Conservation (phyloP, 768 basidiomycete species). For the Cystobasidium onofrii region DNA sequence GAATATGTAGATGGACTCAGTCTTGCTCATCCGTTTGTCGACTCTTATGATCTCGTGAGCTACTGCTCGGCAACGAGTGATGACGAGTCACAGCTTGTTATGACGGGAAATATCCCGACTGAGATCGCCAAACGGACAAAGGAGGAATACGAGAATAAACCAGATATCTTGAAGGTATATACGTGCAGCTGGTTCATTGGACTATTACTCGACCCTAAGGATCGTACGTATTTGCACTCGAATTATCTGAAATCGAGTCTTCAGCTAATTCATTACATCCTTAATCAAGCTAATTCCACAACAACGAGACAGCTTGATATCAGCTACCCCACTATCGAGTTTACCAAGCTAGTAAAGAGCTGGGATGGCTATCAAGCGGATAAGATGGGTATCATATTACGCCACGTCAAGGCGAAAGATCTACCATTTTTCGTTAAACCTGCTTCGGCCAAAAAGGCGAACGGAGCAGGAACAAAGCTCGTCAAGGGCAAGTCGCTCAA, state of each 20-base stretch:
- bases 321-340: conserved; percentile 91
- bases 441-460: neutral
- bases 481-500: conserved; percentile 26
- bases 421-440: neutral
- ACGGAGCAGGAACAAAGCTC: neutral
- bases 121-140: conserved; percentile 63
- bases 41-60: conserved; percentile 79
- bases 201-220: conserved; percentile 79
- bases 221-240: conserved; percentile 52
- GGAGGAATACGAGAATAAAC: conserved; percentile 60
- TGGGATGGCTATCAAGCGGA: conserved; percentile 92
- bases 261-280: neutral
- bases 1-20: conserved; percentile 88
- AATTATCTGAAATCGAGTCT: neutral
- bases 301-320: conserved; percentile 73
- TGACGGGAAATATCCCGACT: conserved; percentile 75
- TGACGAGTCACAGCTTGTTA: conserved; percentile 78
- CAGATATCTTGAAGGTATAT: conserved; percentile 54
- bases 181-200: conserved; percentile 99
- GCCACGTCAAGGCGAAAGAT: conserved; percentile 79
- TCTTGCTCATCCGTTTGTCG: conserved; percentile 88
- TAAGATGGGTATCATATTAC: conserved; percentile 87
- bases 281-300: conserved; percentile 11
- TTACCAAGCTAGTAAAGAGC: conserved; percentile 81
- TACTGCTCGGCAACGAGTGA: conserved; percentile 62